These are phyloP conservation scores for Neoboletus magnificus DNA, from an alignment of 768 basidiomycete genomes.

Conservation along the genomic window DNA sequence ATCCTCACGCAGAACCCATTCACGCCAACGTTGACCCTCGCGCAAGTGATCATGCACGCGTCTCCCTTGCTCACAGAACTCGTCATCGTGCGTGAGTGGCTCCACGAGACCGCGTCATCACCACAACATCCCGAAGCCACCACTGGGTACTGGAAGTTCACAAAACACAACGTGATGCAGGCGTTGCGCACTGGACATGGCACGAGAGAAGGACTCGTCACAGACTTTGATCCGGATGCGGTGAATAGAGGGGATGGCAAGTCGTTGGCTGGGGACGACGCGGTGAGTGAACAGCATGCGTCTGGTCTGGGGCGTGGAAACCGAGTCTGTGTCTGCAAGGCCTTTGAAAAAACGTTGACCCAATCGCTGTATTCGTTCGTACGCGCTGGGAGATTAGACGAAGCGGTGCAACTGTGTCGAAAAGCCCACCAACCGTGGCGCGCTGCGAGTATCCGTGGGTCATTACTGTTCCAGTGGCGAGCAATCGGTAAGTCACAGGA, in stretches of 20 bases:
- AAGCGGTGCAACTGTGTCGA: constrained; percentile 78
- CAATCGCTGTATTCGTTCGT: constrained; percentile 80
- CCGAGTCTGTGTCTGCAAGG: constrained; percentile 40
- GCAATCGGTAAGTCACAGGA: constrained; percentile 53
- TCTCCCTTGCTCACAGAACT: constrained; percentile 73
- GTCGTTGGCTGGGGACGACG: constrained; percentile 71
- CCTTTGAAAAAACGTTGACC: constrained; percentile 73
- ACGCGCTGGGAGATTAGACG: constrained; percentile 79
- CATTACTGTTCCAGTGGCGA: constrained; percentile 72
- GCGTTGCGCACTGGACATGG: constrained; percentile 47
- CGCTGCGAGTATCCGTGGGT: constrained; percentile 84
- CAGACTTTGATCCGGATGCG: constrained; percentile 80
- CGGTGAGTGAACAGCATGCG: constrained; percentile 43
- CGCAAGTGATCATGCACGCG: constrained; percentile 65
- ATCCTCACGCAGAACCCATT: no score
- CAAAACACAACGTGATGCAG: constrained; percentile 72
- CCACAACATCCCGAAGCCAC: constrained; percentile 65
- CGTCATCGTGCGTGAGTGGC: constrained; percentile 83
- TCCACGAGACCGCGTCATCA: constrained; percentile 71
- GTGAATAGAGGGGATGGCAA: constrained; percentile 56
- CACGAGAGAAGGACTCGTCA: constrained; percentile 50
- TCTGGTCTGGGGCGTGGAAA: not conserved
- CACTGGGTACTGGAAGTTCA: constrained; percentile 83
- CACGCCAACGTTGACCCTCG: constrained; percentile 72
- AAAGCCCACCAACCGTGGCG: constrained; percentile 89